These are phyloP conservation scores for Trapa bicornis DNA, from an alignment of 345 rosid species.

Conservation along the genomic window DNA sequence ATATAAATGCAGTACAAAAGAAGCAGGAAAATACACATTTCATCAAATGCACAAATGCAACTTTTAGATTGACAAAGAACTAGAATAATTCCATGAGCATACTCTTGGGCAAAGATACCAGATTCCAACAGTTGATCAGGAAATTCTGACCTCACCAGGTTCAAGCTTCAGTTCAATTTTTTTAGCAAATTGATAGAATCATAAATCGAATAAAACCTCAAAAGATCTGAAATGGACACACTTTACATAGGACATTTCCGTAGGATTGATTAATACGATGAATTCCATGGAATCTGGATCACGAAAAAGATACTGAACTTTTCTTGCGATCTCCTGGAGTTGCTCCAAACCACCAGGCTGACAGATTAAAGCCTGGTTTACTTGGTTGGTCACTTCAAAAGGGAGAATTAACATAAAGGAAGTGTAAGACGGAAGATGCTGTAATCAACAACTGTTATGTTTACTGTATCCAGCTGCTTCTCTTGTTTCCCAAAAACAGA, in stretches of 20 bases:
- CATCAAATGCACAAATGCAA: background rate
- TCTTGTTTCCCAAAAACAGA: conserved; percentile 49
- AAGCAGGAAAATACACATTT: background rate
- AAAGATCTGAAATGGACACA: background rate
- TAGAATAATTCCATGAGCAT: background rate
- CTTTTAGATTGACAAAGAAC: too few species aligned
- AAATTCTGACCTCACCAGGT: background rate
- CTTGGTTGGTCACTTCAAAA: background rate
- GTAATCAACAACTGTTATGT: conserved; percentile 10
- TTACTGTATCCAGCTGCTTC: conserved; percentile 39
- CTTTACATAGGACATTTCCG: conserved; percentile 30
- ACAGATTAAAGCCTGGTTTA: background rate
- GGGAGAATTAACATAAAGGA: background rate
- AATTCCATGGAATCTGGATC: conserved; percentile 49
- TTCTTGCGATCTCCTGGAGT: conserved; percentile 53
- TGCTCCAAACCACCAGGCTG: conserved; percentile 50
- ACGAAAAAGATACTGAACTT: conserved; percentile 59
- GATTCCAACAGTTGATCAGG: background rate
- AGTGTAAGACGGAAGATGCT: background rate
- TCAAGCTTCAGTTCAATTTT: background rate
- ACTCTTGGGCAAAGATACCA: background rate
- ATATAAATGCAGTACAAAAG: background rate
- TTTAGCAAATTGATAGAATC: background rate
- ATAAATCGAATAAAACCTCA: background rate
- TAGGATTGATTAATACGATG: conserved; percentile 70